Base-by-base conservation (phyloP, 2,329 filamentous ascomycete species). In the Arthroderma sp. region DNA sequence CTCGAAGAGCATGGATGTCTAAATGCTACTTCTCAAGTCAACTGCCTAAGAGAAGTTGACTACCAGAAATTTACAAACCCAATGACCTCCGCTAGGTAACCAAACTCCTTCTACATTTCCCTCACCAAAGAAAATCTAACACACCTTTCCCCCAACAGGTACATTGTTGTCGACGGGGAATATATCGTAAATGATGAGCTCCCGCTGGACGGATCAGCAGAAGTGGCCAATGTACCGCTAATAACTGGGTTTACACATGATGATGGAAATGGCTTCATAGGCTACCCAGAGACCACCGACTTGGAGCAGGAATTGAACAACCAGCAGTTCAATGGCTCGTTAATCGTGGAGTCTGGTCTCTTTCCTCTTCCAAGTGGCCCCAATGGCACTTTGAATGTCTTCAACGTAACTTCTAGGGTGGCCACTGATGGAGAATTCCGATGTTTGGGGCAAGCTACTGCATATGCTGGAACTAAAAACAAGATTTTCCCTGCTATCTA, bases 351-450 rank as follows among this genome's bases (percentile, higher is more conserved):
- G 41, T 62, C 64, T 0, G 58, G 60, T 2, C 63, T 77, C 4
- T 78, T 76, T 54, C 72, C 74, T 0, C 53, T 68, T 36, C 64
- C 66, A 31, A 46, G 57, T 36, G 66, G 66, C 0, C 65, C 69
- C 2, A 73, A 75, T 42, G 47, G 66, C 4, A 76, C 73, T 0
- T 63, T 73, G 6, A 69, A 74, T 46, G 63, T 73, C 2, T 77
- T 71, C 63, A 75, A 74, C 48, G 62, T 73, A 42, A 67, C 67
- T 27, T 62, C 70, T 9, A 70, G 71, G 3, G 63, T 78, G 30
- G 68, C 72, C 5, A 78, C 74, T 2, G 74, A 78, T 55, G 71
- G 66, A 44, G 67, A 69, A 8, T 78, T 77, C 63, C 69, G 73
- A 44, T 79, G 75, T 56, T 59, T 73, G 40, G 72, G 75, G 55